Conservation (phyloP, 768 basidiomycete species). For the Neoboletus subvelutipes region DNA sequence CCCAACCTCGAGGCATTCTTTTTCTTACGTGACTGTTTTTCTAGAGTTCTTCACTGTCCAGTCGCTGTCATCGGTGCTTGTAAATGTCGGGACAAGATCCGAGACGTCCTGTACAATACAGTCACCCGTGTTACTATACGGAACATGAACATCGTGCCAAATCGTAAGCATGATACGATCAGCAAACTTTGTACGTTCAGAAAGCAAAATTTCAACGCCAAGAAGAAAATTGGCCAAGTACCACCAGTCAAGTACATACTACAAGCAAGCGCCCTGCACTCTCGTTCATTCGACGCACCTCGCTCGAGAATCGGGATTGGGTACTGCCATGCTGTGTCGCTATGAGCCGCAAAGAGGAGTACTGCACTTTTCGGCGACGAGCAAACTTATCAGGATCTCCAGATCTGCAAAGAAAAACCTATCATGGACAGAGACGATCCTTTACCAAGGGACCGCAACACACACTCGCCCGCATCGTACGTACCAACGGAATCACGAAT, state of each 20-base stretch:
- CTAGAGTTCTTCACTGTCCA: background rate
- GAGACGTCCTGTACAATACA: background rate
- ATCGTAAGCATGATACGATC: background rate
- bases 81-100: conserved; percentile 8
- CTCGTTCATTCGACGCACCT: background rate
- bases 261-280: no score
- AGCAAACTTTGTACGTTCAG: no score
- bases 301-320: background rate
- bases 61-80: background rate
- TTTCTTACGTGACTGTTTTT: conserved; percentile 9
- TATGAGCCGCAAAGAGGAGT: background rate
- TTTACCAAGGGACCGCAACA: background rate
- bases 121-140: background rate
- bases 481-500: background rate
- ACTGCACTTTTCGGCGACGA: background rate
- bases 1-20: background rate
- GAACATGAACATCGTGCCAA: background rate
- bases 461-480: background rate
- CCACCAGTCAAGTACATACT: no score
- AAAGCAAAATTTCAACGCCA: no score
- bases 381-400: background rate
- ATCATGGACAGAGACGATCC: background rate
- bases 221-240: background rate
- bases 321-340: background rate
- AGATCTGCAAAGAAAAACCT: background rate